Evolutionary conservation across 495 filamentous ascomycete genomes (phyloP), one percentile per base, ranked within the genome.

Genomic region (Daldinia decipiens): DNA sequence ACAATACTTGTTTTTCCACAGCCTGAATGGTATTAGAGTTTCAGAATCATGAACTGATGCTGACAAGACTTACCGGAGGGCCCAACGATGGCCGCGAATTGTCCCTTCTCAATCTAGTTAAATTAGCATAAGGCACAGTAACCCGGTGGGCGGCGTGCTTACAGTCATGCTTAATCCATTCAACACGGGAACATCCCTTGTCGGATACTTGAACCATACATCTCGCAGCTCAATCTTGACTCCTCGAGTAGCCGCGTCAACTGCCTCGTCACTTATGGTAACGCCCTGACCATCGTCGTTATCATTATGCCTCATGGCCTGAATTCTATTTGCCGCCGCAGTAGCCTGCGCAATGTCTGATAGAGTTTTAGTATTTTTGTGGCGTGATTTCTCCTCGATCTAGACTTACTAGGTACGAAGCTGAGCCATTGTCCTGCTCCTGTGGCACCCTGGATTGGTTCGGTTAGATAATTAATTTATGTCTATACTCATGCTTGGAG

Each of bases 1-100:
- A 93, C 85, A 13, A 91, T 78, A 3, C 89, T 93, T 4, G 87
- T 90, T 75, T 95, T 95, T 0, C 92, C 92, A 56, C 86, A 92
- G 38, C 92, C 92, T 56, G 79, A 82, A 5, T 90, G 2, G 19
- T 34, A 59, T 79, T 19, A 78, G 68, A 31, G 12, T 51, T 9
- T 54, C 24, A 31, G 7, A 43, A 50, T 38, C 24, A 36, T 51
- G 19, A 24, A 43, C 38, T 51, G 29, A n/a, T 50, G 13, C 1
- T 4, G 17, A 32, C 7, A 26, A 51, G 8, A 62, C 74, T 55
- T 75, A 81, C 81, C 82, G 19, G 81, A 83, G 0, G 82, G 80
- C 6, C 82, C 81, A 11, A 95, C 92, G 45, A 94, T 84, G 3
- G 89, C 92, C 4, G 86, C 88, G 68, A 88, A 91, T 61, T 89